These are phyloP conservation scores for Leccinellum luteum DNA, from an alignment of 768 basidiomycete genomes.

Conservation along the genomic window DNA sequence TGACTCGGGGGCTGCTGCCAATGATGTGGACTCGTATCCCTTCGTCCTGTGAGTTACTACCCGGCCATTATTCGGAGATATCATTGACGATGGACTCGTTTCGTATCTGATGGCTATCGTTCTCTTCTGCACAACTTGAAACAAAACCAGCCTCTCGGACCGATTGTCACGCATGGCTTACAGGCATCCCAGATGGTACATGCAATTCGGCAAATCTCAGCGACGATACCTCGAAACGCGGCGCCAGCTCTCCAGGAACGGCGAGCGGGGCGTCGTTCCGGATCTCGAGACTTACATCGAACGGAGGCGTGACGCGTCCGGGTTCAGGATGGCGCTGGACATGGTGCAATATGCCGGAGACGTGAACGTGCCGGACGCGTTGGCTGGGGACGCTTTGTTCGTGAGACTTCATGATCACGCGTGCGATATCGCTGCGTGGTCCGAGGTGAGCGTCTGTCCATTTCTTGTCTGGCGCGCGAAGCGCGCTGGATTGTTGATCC, in stretches of 20 bases:
- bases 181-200: slow-evolving; percentile 39
- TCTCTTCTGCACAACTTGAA: not conserved
- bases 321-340: slow-evolving; percentile 47
- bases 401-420: slow-evolving; percentile 38
- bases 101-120: slow-evolving; percentile 3
- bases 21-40: not conserved
- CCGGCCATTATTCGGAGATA: not conserved
- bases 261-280: slow-evolving; percentile 33
- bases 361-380: slow-evolving; percentile 35
- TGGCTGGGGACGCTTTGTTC: slow-evolving; percentile 27
- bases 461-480: not conserved
- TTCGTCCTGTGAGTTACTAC: slow-evolving; percentile 19
- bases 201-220: slow-evolving; percentile 40
- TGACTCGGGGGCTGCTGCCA: not conserved
- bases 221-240: slow-evolving; percentile 34
- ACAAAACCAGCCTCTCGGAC: slow-evolving; percentile 36
- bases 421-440: slow-evolving; percentile 50
- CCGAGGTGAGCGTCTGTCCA: slow-evolving; percentile 43
- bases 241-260: slow-evolving; percentile 24
- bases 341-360: slow-evolving; percentile 53
- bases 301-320: slow-evolving; percentile 46
- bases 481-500: not conserved
- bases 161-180: slow-evolving; percentile 35
- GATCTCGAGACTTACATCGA: slow-evolving; percentile 47
- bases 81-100: slow-evolving; percentile 5